Conservation (phyloP, 2,329 filamentous ascomycete genomes). For the Bipolaris oryzae region DNA sequence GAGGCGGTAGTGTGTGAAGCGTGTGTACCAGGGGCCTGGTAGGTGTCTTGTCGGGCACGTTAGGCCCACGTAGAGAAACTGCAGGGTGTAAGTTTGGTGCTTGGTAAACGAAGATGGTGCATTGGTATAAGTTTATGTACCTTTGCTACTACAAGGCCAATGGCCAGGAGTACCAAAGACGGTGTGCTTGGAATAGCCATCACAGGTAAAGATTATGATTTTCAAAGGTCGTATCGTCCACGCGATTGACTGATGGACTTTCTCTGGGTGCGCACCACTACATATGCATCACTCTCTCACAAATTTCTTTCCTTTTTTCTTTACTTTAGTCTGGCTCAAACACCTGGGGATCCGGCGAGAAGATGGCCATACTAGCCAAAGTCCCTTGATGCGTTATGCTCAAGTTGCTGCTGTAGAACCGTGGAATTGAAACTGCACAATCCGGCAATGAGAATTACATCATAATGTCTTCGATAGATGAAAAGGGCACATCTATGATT, state of each 20-base stretch:
- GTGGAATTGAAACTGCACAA: neutral
- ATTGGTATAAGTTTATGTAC: neutral
- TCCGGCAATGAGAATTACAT: neutral
- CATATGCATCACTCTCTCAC: neutral
- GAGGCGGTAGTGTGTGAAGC: conserved; percentile 44
- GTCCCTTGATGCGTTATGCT: neutral
- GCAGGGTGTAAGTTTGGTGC: neutral
- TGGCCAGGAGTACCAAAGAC: neutral
- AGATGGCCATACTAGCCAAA: neutral
- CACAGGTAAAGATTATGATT: neutral
- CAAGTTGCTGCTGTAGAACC: neutral
- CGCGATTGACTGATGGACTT: neutral
- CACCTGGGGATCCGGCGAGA: conserved; percentile 1
- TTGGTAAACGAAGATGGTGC: neutral
- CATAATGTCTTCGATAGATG: neutral
- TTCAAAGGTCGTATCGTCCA: neutral
- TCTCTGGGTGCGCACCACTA: neutral
- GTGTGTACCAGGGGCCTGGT: conserved; percentile 42
- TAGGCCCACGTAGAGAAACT: conserved; percentile 31
- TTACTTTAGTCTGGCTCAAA: neutral
- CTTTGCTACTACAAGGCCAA: conserved; percentile 5
- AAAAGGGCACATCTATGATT: neutral
- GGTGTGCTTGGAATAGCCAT: neutral
- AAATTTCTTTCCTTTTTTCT: neutral
- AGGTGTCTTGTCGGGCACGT: conserved; percentile 38